Percentiles rank a stretch among this genome's conserved stretches.
phyloP scores from a whole-genome alignment of 257 asterid genomes.

The Solanum piurae region DNA sequence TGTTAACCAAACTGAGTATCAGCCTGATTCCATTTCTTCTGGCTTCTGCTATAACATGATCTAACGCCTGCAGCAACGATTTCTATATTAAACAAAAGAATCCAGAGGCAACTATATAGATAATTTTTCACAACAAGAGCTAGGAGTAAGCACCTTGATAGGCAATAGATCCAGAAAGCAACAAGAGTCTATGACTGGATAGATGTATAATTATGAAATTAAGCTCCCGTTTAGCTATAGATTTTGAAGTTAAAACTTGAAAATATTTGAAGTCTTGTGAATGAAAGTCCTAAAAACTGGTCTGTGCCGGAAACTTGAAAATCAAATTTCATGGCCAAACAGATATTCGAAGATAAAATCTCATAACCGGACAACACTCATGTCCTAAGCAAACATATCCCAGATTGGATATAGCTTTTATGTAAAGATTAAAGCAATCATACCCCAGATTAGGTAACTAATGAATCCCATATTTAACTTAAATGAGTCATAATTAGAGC shows the following conservation, averaged over 20 bases:
- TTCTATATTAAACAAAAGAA: background rate
- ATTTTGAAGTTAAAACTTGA: background rate
- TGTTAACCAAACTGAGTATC: conserved; percentile 71
- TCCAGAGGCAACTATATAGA: background rate
- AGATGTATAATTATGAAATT: background rate
- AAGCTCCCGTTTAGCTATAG: background rate
- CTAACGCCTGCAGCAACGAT: conserved; percentile 53
- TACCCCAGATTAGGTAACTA: background rate
- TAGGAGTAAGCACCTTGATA: background rate
- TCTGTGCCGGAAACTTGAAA: background rate
- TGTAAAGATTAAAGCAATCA: background rate
- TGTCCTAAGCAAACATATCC: background rate
- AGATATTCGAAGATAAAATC: background rate
- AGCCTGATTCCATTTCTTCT: conserved; percentile 65
- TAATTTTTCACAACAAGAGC: background rate
- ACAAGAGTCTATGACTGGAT: background rate
- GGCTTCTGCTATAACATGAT: conserved; percentile 88
- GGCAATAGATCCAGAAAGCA: background rate
- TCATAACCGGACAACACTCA: background rate
- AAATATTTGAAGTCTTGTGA: background rate
- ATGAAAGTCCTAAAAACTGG: background rate
- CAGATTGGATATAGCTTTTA: background rate
- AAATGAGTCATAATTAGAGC: background rate
- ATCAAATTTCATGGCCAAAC: background rate
- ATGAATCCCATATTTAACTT: background rate